Percentiles rank a stretch among this genome's conserved stretches.
phyloP scores from a whole-genome alignment of 2,329 filamentous ascomycete species.

The Colletotrichum orchidophilum region DNA sequence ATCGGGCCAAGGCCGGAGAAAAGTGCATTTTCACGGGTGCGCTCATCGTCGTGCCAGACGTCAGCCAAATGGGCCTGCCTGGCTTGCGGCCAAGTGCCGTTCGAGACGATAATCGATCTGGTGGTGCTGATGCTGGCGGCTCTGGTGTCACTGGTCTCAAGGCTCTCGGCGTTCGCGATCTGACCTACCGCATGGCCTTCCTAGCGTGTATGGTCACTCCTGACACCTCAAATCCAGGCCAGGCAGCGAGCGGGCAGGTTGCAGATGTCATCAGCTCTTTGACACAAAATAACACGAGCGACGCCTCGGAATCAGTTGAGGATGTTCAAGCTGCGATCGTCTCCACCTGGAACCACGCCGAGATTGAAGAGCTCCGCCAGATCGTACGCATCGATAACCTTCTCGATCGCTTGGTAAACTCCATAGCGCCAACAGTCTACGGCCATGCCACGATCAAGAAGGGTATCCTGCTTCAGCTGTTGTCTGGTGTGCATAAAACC shows the following conservation, averaged over 20 bases:
- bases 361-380: slow-evolving; percentile 89
- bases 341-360: slow-evolving; percentile 82
- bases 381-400: slow-evolving; percentile 98
- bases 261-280: slow-evolving; percentile 87
- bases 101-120: slow-evolving; percentile 79
- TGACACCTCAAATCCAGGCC: slow-evolving; percentile 83
- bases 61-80: slow-evolving; percentile 92
- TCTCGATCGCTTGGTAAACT: slow-evolving; percentile 91
- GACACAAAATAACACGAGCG: slow-evolving; percentile 75
- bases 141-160: slow-evolving; percentile 89
- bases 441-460: slow-evolving; percentile 99
- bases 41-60: slow-evolving; percentile 94
- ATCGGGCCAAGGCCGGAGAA: slow-evolving; percentile 95
- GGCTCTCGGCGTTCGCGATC: slow-evolving; percentile 89
- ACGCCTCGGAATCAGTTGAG: slow-evolving; percentile 77
- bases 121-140: slow-evolving; percentile 81
- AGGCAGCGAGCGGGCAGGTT: slow-evolving; percentile 77
- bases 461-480: slow-evolving; percentile 89
- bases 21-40: slow-evolving; percentile 98
- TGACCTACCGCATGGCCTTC: slow-evolving; percentile 97
- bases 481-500: slow-evolving; percentile 93
- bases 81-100: slow-evolving; percentile 85
- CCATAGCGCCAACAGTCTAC: slow-evolving; percentile 95
- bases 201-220: slow-evolving; percentile 95
- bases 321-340: slow-evolving; percentile 89